Percentiles rank a stretch among this genome's conserved stretches.
phyloP scores from a whole-genome alignment of 352 stramenopile species.

The Phytophthora europaea region DNA sequence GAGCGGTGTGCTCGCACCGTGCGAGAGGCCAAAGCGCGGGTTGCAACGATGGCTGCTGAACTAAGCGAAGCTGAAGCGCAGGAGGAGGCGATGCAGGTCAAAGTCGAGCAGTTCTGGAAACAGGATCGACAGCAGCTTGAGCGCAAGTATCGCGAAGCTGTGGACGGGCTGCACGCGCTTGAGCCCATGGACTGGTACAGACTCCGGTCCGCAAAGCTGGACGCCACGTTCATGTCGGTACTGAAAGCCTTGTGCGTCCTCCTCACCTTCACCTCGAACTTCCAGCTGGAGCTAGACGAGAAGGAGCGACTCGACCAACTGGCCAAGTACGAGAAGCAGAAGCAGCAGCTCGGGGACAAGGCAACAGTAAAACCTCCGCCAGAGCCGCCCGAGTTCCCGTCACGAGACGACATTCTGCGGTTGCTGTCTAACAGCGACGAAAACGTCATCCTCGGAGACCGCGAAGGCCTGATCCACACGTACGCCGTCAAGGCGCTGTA shows the following conservation, averaged over 20 bases:
- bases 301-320: slow-evolving; percentile 27
- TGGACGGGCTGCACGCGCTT: slow-evolving; percentile 58
- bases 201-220: slow-evolving; percentile 68
- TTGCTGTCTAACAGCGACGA: slow-evolving; percentile 83
- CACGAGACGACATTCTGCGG: slow-evolving; percentile 67
- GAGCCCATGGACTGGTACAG: slow-evolving; percentile 82
- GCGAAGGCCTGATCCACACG: slow-evolving; percentile 80
- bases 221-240: slow-evolving; percentile 66
- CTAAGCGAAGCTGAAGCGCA: slow-evolving; percentile 57
- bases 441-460: slow-evolving; percentile 83
- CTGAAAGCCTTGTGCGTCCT: slow-evolving; percentile 75
- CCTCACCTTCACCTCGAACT: slow-evolving; percentile 82
- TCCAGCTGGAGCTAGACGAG: slow-evolving; percentile 53
- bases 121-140: slow-evolving; percentile 64
- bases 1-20: slow-evolving; percentile 57
- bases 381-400: slow-evolving; percentile 49
- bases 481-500: slow-evolving; percentile 87
- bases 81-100: slow-evolving; percentile 81
- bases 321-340: slow-evolving; percentile 37
- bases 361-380: slow-evolving; percentile 17
- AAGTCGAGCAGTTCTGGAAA: slow-evolving; percentile 86
- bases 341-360: slow-evolving; percentile 28
- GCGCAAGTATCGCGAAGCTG: slow-evolving; percentile 68
- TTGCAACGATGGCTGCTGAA: slow-evolving; percentile 44
- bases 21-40: slow-evolving; percentile 42